Conservation (phyloP, 495 filamentous ascomycete genomes). For the Tuber calosporum region DNA sequence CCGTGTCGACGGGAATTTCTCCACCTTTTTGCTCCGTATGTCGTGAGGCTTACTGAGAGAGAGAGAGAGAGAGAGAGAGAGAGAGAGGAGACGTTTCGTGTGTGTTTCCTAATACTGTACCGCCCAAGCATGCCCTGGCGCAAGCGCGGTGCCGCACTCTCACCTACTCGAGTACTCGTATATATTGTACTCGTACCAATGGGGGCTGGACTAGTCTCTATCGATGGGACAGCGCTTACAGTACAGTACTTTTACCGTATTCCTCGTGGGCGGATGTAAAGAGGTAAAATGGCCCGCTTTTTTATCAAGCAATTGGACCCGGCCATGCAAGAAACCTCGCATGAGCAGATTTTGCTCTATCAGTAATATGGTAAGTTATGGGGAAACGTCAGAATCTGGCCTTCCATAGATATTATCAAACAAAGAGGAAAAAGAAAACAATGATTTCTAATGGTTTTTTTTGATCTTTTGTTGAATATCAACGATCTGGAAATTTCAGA, state of each 20-base stretch:
- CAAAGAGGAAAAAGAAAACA: not conserved
- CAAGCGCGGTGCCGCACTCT: not conserved
- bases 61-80: too few species aligned
- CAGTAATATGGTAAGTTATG: too few species aligned
- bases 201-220: not conserved
- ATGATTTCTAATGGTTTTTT: not conserved
- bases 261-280: too few species aligned
- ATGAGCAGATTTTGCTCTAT: not conserved
- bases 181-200: not conserved
- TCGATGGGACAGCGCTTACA: not conserved
- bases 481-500: not conserved
- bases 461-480: not conserved
- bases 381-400: too few species aligned
- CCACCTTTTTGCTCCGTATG: not conserved
- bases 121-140: not conserved
- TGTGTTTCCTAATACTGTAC: not conserved
- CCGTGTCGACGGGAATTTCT: not conserved
- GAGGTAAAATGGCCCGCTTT: not conserved
- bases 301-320: not conserved
- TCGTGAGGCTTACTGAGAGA: not conserved
- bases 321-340: not conserved
- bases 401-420: not conserved
- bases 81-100: not conserved
- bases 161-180: not conserved
- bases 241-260: too few species aligned